Base-by-base conservation (phyloP, 2,329 filamentous ascomycete species). In the Capronia americana region DNA sequence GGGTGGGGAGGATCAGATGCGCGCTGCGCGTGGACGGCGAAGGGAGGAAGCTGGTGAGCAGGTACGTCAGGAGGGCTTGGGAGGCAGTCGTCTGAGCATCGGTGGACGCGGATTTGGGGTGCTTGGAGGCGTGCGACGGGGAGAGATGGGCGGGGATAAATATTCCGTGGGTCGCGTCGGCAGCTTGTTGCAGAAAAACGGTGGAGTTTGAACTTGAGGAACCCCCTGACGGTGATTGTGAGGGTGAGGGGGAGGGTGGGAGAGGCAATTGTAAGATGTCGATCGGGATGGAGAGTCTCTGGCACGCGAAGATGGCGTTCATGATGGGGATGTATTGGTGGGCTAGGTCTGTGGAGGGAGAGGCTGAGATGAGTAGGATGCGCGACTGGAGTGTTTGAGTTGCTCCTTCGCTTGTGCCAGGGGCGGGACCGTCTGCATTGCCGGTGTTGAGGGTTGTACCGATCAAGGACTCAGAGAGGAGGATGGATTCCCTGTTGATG, bases 321-420 rank as follows among this genome's bases (percentile, higher is more conserved):
- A 99, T 99, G 72, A 96, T 95, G 0, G 94, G 91, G 63, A 99
- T 99, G 81, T 99, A 99, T 78, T 98, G 89, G 68, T 87, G 91
- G 4, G 93, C 88, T 0, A 96, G 87, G 73, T 94, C 91, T 75
- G 92, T 92, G 46, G 92, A 96, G 14, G 92, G 92, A 55, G 92
- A 96, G 4, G 97, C 93, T 56, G 92, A 96, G 61, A 99, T 78
- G 69, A 98, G 89, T 62, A 99, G 85, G 74, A 99, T 96, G 67
- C 95, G 91, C 14, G 90, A 90, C 71, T 91, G 89, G 23, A 95
- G 82, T 73, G 50, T 26, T 28, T 55, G 73, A 26, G 71, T 60
- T 62, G 28, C 73, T 58, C 77, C 78, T 58, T 81, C 77, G 61
- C 79, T 79, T 4, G 74, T 72, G 24, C 75, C 57, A 1, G 71